Conservation (phyloP, 2,329 filamentous ascomycete species). For the Eutypella sp. region DNA sequence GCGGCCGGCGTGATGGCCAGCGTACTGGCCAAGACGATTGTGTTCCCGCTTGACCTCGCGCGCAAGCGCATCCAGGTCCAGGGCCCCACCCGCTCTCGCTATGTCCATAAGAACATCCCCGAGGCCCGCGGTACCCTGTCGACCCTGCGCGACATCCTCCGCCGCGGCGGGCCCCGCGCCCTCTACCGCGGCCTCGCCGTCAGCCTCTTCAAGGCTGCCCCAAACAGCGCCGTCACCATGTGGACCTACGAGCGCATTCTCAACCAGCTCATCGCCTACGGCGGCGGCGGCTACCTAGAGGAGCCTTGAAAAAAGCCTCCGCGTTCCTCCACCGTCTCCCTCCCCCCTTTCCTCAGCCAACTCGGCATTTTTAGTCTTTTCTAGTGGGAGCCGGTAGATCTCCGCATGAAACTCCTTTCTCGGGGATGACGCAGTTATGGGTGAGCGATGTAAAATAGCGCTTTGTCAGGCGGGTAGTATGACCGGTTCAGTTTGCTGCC, state of each 20-base stretch:
- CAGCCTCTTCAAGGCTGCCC: conserved; percentile 87
- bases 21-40: conserved; percentile 76
- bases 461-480: too few relatives aligned
- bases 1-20: conserved; percentile 76
- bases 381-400: too few relatives aligned
- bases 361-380: too few relatives aligned
- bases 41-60: conserved; percentile 90
- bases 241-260: conserved; percentile 87
- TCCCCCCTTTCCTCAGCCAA: too few relatives aligned
- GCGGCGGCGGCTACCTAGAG: conserved; percentile 27
- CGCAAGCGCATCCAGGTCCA: conserved; percentile 93
- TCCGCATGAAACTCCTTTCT: too few relatives aligned
- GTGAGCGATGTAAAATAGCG: background rate
- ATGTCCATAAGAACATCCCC: conserved; percentile 84
- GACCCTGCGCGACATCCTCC: conserved; percentile 64
- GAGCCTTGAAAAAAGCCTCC: too few relatives aligned
- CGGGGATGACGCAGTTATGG: background rate
- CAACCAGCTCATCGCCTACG: conserved; percentile 44
- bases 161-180: conserved; percentile 69
- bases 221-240: conserved; percentile 87
- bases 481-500: background rate
- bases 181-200: conserved; percentile 86
- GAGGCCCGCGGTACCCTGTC: conserved; percentile 66
- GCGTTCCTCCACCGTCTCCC: too few relatives aligned
- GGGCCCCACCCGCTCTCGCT: conserved; percentile 73